phyloP scores from a whole-genome alignment of 179 eudicot species.

The Heliamphora pulchella region DNA sequence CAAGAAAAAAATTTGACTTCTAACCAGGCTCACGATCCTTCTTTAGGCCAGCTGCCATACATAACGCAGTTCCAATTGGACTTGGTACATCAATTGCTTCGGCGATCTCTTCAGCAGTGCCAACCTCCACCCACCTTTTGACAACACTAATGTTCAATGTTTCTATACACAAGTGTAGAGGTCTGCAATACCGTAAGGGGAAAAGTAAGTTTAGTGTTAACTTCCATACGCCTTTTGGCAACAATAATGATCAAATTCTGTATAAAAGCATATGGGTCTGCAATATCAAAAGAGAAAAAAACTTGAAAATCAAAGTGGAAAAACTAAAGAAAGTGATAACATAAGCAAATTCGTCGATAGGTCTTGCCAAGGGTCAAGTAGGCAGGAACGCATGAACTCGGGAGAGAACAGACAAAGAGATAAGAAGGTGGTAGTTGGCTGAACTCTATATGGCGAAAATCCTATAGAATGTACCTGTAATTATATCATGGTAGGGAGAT shows the following conservation, averaged over 20 bases:
- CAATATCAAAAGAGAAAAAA: background rate
- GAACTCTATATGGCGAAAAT: background rate
- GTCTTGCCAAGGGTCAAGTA: too few species aligned
- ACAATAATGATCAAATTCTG: constrained; percentile 68
- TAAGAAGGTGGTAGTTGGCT: too few species aligned
- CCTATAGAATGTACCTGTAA: background rate
- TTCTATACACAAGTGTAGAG: constrained; percentile 70
- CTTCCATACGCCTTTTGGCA: constrained; percentile 68
- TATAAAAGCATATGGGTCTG: constrained; percentile 82
- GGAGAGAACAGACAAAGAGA: too few species aligned
- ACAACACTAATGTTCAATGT: constrained; percentile 77
- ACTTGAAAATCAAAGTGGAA: background rate
- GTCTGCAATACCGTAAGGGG: constrained; percentile 37
- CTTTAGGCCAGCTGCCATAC: constrained; percentile 87
- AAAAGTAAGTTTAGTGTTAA: constrained; percentile 35
- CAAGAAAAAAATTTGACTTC: background rate
- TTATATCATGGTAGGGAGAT: background rate
- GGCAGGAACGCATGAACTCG: too few species aligned
- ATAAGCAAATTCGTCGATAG: too few species aligned
- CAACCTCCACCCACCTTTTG: constrained; percentile 82
- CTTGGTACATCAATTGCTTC: constrained; percentile 69
- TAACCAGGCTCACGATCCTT: constrained; percentile 81
- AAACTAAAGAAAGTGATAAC: background rate
- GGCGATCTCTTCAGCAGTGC: constrained; percentile 56
- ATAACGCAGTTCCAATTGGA: constrained; percentile 73